Evolutionary conservation across 2,329 filamentous ascomycete genomes (phyloP).

Genomic region (Trichoderma atrobrunneum): DNA sequence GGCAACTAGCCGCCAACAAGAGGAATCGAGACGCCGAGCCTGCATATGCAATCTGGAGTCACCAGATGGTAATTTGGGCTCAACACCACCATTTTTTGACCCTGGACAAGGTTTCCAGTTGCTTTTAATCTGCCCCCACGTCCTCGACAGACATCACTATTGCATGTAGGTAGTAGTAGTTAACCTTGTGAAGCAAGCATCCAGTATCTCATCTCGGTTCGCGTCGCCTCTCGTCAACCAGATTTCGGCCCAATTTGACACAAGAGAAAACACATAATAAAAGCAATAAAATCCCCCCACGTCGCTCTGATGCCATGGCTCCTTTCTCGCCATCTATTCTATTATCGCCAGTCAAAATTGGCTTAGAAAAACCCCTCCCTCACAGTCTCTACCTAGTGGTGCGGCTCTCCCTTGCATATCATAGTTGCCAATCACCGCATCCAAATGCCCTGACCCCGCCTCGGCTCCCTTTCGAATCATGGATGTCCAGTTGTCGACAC

Average conservation of each 20-base stretch:
- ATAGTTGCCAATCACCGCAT: background rate
- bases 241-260: background rate
- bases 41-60: background rate
- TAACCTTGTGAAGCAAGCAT: background rate
- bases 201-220: background rate
- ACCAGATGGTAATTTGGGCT: background rate
- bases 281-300: background rate
- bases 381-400: background rate
- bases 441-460: background rate
- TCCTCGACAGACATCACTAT: background rate
- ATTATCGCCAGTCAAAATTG: background rate
- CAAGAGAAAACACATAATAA: background rate
- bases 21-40: too few species aligned
- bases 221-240: background rate
- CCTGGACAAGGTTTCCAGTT: background rate
- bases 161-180: background rate
- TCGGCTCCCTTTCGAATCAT: background rate
- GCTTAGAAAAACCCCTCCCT: background rate
- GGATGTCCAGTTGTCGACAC: background rate
- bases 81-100: background rate
- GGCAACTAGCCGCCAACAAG: background rate
- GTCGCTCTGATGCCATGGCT: background rate
- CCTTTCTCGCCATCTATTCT: background rate
- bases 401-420: conserved; percentile 4
- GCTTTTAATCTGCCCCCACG: background rate